These are phyloP conservation scores for Zelopaecilomyces penicillatus DNA, from an alignment of 2,329 filamentous ascomycete species.

Conservation along the genomic window DNA sequence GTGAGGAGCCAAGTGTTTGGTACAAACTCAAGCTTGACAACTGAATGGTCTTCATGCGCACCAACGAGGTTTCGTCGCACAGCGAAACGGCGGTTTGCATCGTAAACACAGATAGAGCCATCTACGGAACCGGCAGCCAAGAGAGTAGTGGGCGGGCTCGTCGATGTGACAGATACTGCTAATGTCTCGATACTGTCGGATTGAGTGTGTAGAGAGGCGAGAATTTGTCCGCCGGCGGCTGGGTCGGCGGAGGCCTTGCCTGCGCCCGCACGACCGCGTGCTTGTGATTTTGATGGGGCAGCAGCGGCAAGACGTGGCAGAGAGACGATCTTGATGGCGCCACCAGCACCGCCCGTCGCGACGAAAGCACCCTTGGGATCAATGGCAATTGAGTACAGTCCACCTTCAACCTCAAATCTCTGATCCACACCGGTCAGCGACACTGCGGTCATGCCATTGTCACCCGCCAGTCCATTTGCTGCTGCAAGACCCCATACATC, in stretches of 20 bases:
- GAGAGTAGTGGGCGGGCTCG: conserved; percentile 41
- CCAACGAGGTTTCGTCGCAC: conserved; percentile 73
- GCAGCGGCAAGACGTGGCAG: conserved; percentile 54
- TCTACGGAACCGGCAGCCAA: conserved; percentile 62
- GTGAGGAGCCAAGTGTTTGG: conserved; percentile 63
- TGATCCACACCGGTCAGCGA: conserved; percentile 74
- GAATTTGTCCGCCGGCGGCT: conserved; percentile 48
- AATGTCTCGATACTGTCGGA: conserved; percentile 68
- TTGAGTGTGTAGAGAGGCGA: conserved; percentile 77
- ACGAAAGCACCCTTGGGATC: conserved; percentile 72
- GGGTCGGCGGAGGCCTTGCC: conserved; percentile 29
- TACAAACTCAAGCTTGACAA: conserved; percentile 90
- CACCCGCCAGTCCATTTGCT: conserved; percentile 40
- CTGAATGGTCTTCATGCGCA: conserved; percentile 79
- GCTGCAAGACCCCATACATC: conserved; percentile 79
- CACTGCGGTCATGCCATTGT: conserved; percentile 59
- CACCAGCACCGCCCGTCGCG: conserved; percentile 80
- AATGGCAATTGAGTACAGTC: conserved; percentile 79
- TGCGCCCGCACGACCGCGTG: conserved; percentile 16
- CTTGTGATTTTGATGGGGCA: conserved; percentile 14
- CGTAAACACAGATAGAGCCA: conserved; percentile 76
- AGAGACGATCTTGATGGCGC: conserved; percentile 75
- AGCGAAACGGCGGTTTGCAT: conserved; percentile 77
- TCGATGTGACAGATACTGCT: conserved; percentile 41
- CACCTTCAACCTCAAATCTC: conserved; percentile 85